Conservation (phyloP, 305 asterid species). For the Plantago coronopus region DNA sequence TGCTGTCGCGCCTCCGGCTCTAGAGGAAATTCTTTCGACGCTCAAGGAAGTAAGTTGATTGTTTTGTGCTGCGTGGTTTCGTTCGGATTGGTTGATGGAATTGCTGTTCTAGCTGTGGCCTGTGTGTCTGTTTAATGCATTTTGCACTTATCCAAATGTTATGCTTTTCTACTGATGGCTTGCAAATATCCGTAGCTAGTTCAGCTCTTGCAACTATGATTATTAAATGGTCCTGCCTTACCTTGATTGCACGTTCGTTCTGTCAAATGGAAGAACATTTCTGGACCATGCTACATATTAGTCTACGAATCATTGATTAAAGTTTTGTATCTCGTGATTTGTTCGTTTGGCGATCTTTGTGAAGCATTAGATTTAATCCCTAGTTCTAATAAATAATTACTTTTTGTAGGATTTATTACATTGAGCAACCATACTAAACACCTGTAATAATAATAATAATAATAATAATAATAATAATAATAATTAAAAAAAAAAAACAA, state of each 20-base stretch:
- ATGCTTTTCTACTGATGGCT: too few species aligned
- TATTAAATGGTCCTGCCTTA: not conserved
- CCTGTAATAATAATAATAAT: too few species aligned
- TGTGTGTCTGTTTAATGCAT: not conserved
- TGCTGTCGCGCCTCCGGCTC: constrained; percentile 84
- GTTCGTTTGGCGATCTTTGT: not conserved
- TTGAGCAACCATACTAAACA: too few species aligned
- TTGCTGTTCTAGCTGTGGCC: not conserved
- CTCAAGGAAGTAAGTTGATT: constrained; percentile 77
- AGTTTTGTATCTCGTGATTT: not conserved
- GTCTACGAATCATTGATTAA: too few species aligned
- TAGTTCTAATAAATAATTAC: too few species aligned
- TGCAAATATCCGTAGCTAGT: not conserved
- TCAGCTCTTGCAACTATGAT: not conserved
- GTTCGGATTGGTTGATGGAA: not conserved
- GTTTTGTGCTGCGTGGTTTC: not conserved
- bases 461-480: too few species aligned
- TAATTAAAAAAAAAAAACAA: too few species aligned
- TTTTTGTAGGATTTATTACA: too few species aligned
- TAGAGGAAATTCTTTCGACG: constrained; percentile 71
- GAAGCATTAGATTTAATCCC: too few species aligned
- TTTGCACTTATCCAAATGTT: not conserved
- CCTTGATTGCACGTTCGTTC: not conserved
- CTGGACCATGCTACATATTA: too few species aligned
- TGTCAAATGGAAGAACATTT: too few species aligned